Evolutionary conservation across 2,329 filamentous ascomycete species (phyloP), one percentile per base, ranked within the genome.

Genomic region (Claviceps maximensis): DNA sequence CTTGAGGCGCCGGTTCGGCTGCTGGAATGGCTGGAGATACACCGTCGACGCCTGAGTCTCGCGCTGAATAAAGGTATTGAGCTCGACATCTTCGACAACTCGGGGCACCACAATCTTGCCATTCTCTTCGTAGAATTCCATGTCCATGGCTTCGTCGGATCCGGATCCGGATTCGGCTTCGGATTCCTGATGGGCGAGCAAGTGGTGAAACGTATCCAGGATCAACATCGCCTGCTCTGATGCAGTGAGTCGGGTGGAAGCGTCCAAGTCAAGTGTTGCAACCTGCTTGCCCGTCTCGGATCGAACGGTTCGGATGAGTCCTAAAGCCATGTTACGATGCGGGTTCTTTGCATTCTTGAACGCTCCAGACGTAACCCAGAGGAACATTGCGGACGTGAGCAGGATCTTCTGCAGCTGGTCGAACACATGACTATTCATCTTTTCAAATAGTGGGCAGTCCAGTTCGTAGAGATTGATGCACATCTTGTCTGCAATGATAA

Each of bases 201-300:
- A 31, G 49, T 51, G 10, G 15, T 51, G 29, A 8, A 51, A 19
- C 9, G 41, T 38, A 5, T 51, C 19, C 8, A 19, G 25, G 19
- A 51, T 44, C 13, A 51, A 29, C 27, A 15, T 29, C 15, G 49
- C 41, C 41, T 46, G 29, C 21, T 45, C 40, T 2, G 49, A 36
- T 36, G 19, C 27, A 23, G 12, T 25, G 25, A 29, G 54, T 13
- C 63, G 9, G 60, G 56, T 4, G 67, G 67, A 36, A 45, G 49
- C 49, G 29, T 76, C 71, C 1, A 77, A 61, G 49, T 76, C 74
- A 0, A 77, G 62, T 1, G 70, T 74, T 1, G 71, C 70, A 17
- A 73, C 71, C 13, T 65, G 65, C 48, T 74, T 69, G 25, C 67
- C 66, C 1, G 70, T 69, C 57, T 76, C 74, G 1, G 74, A 74